Evolutionary conservation across 2,329 filamentous ascomycete species (phyloP).

Genomic region (Exophiala lecanii-corni): DNA sequence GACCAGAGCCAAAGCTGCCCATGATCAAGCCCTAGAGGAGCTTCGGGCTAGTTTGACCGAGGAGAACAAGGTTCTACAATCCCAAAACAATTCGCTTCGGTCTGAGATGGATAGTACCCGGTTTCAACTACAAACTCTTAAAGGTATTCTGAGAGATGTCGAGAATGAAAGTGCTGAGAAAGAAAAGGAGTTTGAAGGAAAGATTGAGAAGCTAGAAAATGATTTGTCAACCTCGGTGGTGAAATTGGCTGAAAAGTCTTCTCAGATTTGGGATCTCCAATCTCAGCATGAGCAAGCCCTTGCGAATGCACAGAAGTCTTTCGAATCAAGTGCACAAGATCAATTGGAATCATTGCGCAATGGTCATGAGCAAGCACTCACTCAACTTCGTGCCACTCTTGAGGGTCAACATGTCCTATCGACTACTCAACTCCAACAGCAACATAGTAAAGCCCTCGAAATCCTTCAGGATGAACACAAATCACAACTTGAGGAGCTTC

Average conservation of each 20-base stretch:
- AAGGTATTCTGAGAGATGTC: conserved; percentile 17
- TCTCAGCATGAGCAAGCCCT: conserved; percentile 17
- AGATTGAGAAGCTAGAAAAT: conserved; percentile 15
- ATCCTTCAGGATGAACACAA: conserved; percentile 15
- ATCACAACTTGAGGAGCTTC: conserved; percentile 17
- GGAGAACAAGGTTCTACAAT: conserved; percentile 33
- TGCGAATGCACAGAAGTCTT: conserved; percentile 10
- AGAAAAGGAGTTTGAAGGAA: conserved; percentile 13
- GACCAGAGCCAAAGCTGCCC: conserved; percentile 3
- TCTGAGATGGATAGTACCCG: conserved; percentile 22
- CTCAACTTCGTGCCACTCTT: conserved; percentile 9
- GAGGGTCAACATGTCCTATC: conserved; percentile 16
- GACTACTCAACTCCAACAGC: conserved; percentile 18
- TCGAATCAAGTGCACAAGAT: conserved; percentile 9
- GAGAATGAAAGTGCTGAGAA: conserved; percentile 16
- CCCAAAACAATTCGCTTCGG: conserved; percentile 32
- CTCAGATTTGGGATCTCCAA: conserved; percentile 17
- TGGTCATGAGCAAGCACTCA: conserved; percentile 16
- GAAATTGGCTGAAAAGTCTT: conserved; percentile 15
- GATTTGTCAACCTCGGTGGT: conserved; percentile 16
- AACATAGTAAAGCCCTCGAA: conserved; percentile 21
- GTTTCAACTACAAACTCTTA: conserved; percentile 21
- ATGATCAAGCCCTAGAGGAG: conserved; percentile 14
- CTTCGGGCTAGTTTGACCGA: conserved; percentile 26
- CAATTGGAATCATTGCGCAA: conserved; percentile 11